Percentiles rank a stretch among this genome's conserved stretches.
Conservation (phyloP, 2,329 filamentous ascomycete genomes). For the Cladosporium colombiae region DNA sequence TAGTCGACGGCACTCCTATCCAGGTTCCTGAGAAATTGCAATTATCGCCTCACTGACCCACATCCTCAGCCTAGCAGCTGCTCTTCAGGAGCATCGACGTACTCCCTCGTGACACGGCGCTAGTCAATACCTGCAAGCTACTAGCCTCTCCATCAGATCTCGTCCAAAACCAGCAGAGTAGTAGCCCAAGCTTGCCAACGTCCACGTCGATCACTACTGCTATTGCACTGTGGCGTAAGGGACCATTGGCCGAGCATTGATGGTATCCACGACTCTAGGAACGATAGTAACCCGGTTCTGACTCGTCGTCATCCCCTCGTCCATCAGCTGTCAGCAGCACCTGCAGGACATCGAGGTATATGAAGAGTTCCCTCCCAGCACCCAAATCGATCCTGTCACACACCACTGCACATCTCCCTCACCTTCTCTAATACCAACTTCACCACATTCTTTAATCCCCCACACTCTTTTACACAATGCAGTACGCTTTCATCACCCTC, state of each 20-base stretch:
- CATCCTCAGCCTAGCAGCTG: background rate
- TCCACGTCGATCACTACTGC: background rate
- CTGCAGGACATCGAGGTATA: background rate
- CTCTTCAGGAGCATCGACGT: background rate
- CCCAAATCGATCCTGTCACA: background rate
- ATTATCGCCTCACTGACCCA: conserved; percentile 4
- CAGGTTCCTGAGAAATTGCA: background rate
- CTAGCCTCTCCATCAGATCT: conserved; percentile 3
- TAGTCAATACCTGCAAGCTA: background rate
- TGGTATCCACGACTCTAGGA: background rate
- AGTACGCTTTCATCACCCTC: conserved; percentile 20
- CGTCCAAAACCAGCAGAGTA: background rate
- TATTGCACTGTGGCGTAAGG: background rate
- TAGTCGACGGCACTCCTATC: background rate
- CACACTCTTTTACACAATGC: conserved; percentile 19
- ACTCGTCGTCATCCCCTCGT: conserved; percentile 2
- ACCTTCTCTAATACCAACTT: conserved; percentile 12
- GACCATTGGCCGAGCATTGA: background rate
- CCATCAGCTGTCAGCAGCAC: background rate
- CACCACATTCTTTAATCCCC: conserved; percentile 5
- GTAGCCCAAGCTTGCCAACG: conserved; percentile 9
- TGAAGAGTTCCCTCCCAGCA: conserved; percentile 7
- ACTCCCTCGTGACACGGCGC: background rate
- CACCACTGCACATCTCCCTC: conserved; percentile 12
- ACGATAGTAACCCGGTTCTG: background rate